These are phyloP conservation scores for Globisporangium megalacanthum DNA, from an alignment of 352 stramenopile species.

Conservation along the genomic window DNA sequence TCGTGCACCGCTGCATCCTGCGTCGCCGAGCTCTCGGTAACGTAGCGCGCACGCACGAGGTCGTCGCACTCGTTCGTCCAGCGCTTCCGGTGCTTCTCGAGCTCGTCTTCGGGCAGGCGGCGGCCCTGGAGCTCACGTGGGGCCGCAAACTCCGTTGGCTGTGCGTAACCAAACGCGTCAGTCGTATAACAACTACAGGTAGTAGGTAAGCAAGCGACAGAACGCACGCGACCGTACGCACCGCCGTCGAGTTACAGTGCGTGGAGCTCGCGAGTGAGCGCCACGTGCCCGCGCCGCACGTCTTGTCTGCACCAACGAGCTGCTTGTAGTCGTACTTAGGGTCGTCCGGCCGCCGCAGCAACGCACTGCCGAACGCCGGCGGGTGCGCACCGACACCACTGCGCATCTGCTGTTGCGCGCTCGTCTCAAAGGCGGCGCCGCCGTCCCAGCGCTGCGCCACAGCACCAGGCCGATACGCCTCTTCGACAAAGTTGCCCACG, in stretches of 20 bases:
- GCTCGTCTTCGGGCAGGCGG: slow-evolving; percentile 35
- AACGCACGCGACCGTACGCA: slow-evolving; percentile 3
- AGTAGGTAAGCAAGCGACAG: background rate
- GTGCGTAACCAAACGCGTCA: background rate
- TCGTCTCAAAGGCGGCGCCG: slow-evolving; percentile 50
- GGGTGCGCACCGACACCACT: slow-evolving; percentile 27
- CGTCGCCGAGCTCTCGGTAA: slow-evolving; percentile 45
- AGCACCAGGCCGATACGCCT: slow-evolving; percentile 56
- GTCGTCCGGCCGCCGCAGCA: slow-evolving; percentile 47
- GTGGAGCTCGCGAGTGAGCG: slow-evolving; percentile 49
- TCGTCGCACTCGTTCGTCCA: slow-evolving; percentile 59
- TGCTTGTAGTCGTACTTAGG: slow-evolving; percentile 66
- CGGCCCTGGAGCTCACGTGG: slow-evolving; percentile 51
- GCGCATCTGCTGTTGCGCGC: slow-evolving; percentile 49
- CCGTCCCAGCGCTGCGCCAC: slow-evolving; percentile 34
- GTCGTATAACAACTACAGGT: background rate
- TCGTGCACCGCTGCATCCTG: slow-evolving; percentile 40
- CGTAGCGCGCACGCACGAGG: slow-evolving; percentile 47
- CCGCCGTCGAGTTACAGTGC: slow-evolving; percentile 46
- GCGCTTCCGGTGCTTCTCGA: slow-evolving; percentile 49
- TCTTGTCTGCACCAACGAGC: slow-evolving; percentile 61
- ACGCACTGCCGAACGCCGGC: slow-evolving; percentile 41
- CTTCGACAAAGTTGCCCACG: slow-evolving; percentile 79
- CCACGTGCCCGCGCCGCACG: slow-evolving; percentile 40
- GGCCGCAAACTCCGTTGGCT: slow-evolving; percentile 60